phyloP scores from a whole-genome alignment of 306 rosid genomes.

The Dryas octopetala region DNA sequence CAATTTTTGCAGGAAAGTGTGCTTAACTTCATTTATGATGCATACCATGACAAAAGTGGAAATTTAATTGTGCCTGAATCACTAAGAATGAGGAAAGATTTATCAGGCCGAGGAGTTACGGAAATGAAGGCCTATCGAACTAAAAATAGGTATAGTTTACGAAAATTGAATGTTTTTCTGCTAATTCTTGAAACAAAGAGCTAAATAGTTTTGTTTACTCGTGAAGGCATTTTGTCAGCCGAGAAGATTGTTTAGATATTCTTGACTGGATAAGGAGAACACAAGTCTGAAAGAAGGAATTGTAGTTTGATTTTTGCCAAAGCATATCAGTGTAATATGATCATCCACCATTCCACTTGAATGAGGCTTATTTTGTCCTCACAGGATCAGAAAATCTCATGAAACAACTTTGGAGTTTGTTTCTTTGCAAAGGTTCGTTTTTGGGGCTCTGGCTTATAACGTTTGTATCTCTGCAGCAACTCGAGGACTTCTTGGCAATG shows the following conservation, averaged over 20 bases:
- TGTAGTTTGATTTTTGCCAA: slow-evolving; percentile 19
- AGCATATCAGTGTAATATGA: background rate
- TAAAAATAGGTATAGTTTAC: slow-evolving; percentile 52
- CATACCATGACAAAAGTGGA: slow-evolving; percentile 55
- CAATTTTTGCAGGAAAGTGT: slow-evolving; percentile 58
- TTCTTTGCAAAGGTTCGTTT: background rate
- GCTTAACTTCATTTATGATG: slow-evolving; percentile 57
- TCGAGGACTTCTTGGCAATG: background rate
- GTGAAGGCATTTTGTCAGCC: slow-evolving; percentile 61
- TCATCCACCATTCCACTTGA: background rate
- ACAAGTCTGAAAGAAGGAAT: slow-evolving; percentile 31
- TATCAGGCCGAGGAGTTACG: slow-evolving; percentile 48
- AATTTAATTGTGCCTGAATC: slow-evolving; percentile 53
- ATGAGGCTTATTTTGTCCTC: background rate
- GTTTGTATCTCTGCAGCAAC: background rate
- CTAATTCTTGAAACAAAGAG: slow-evolving; percentile 12
- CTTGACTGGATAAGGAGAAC: slow-evolving; percentile 73
- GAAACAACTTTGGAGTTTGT: background rate
- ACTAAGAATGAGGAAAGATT: slow-evolving; percentile 59
- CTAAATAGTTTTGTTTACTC: slow-evolving; percentile 20
- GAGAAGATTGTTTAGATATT: slow-evolving; percentile 70
- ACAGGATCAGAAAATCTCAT: background rate
- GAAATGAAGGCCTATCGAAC: slow-evolving; percentile 63
- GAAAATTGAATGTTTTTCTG: background rate
- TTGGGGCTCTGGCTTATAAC: background rate